These are phyloP conservation scores for Penicillium corylophilum DNA, from an alignment of 2,329 filamentous ascomycete genomes.

Conservation along the genomic window DNA sequence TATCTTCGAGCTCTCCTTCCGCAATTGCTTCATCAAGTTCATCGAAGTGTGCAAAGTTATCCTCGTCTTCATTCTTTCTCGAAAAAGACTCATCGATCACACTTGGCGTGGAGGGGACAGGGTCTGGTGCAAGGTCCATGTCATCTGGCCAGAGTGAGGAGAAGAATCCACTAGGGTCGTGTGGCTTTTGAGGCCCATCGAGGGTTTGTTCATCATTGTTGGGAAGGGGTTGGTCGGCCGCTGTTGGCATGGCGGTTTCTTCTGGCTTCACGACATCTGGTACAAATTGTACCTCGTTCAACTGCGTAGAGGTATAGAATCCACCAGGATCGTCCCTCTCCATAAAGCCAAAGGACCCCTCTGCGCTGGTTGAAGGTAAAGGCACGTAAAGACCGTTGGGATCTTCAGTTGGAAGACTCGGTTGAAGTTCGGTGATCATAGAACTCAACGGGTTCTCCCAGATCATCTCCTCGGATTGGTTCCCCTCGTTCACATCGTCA, in stretches of 20 bases:
- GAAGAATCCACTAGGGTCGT: not conserved
- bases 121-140: not conserved
- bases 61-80: not conserved
- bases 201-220: not conserved
- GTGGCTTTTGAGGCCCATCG: not conserved
- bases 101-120: not conserved
- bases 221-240: not conserved
- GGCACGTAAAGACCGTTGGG: slow-evolving; percentile 9
- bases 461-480: slow-evolving; percentile 4
- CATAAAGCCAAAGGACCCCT: not conserved
- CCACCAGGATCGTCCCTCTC: not conserved
- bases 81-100: not conserved
- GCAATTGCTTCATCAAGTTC: not conserved
- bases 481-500: slow-evolving; percentile 4
- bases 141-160: not conserved
- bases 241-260: not conserved
- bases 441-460: slow-evolving; percentile 35
- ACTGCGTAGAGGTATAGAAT: not conserved
- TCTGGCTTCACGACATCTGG: not conserved
- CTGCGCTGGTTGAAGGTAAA: not conserved
- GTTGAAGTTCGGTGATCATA: slow-evolving; percentile 5
- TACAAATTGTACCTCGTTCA: not conserved
- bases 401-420: slow-evolving; percentile 1
- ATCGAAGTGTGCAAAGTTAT: too few relatives aligned
- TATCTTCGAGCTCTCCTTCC: not conserved